phyloP scores from a whole-genome alignment of 352 stramenopile species.

The Thalassiosira sp. region DNA sequence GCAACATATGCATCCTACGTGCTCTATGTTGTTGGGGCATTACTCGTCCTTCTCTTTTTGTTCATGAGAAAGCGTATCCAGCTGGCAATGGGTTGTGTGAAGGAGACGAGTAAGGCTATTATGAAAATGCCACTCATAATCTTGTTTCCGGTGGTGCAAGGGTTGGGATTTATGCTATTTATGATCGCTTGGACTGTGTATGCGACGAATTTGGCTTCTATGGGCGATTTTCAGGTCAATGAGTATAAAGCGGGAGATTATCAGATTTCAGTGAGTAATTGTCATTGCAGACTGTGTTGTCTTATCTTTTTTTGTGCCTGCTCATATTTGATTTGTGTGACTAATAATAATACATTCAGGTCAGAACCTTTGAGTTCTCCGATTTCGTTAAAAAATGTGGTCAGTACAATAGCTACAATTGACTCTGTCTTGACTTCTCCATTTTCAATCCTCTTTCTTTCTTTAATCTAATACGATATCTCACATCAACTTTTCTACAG shows the following conservation, averaged over 20 bases:
- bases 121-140: conserved; percentile 79
- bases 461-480: too few relatives aligned
- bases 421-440: too few relatives aligned
- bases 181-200: conserved; percentile 82
- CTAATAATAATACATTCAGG: conserved; percentile 2
- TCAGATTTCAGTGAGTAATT: conserved; percentile 17
- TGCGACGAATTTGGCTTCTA: conserved; percentile 76
- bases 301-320: not conserved
- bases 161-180: conserved; percentile 67
- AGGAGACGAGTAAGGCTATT: conserved; percentile 79
- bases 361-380: conserved; percentile 60
- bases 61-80: conserved; percentile 83
- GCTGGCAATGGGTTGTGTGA: conserved; percentile 83
- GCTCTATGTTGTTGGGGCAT: conserved; percentile 60
- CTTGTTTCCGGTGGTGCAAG: conserved; percentile 84
- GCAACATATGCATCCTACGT: conserved; percentile 62
- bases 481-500: too few relatives aligned
- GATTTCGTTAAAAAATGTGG: conserved; percentile 53
- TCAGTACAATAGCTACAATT: too few relatives aligned
- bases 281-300: not conserved
- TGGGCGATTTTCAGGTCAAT: conserved; percentile 65
- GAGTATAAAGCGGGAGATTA: conserved; percentile 15
- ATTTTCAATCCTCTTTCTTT: too few relatives aligned
- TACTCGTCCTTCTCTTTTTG: conserved; percentile 78
- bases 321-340: not conserved